phyloP scores from a whole-genome alignment of 164 flowering plant genomes.

The Magnolia changhungtana region DNA sequence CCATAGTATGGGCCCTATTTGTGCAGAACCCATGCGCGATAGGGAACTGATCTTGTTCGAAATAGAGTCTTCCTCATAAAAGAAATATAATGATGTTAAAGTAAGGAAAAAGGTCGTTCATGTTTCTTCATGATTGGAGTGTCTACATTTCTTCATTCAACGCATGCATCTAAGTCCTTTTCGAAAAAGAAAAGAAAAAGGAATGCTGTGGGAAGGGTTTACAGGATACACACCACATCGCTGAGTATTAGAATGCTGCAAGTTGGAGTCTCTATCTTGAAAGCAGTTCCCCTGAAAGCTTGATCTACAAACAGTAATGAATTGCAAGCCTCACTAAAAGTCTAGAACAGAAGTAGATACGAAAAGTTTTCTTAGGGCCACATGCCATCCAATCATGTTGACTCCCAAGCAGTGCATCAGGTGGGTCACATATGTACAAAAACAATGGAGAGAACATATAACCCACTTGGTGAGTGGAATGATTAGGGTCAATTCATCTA shows the following conservation, averaged over 20 bases:
- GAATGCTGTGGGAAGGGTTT: not conserved
- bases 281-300: slow-evolving; percentile 91
- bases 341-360: not conserved
- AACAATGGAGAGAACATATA: not conserved
- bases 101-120: no score
- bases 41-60: no score
- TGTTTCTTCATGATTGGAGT: not conserved
- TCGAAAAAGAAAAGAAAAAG: not conserved
- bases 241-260: slow-evolving; percentile 46
- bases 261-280: slow-evolving; percentile 42
- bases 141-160: not conserved
- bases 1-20: no score
- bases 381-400: not conserved
- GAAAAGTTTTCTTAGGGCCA: not conserved
- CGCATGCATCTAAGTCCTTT: not conserved
- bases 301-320: slow-evolving; percentile 39
- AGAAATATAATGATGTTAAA: no score
- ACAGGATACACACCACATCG: slow-evolving; percentile 61
- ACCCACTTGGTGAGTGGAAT: not conserved
- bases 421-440: not conserved
- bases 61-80: no score
- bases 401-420: not conserved
- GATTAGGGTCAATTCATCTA: not conserved
- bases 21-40: no score
- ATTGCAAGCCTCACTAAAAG: not conserved